phyloP scores from a whole-genome alignment of 2,329 filamentous ascomycete species.

The Aspergillus oerlinghausenensis region DNA sequence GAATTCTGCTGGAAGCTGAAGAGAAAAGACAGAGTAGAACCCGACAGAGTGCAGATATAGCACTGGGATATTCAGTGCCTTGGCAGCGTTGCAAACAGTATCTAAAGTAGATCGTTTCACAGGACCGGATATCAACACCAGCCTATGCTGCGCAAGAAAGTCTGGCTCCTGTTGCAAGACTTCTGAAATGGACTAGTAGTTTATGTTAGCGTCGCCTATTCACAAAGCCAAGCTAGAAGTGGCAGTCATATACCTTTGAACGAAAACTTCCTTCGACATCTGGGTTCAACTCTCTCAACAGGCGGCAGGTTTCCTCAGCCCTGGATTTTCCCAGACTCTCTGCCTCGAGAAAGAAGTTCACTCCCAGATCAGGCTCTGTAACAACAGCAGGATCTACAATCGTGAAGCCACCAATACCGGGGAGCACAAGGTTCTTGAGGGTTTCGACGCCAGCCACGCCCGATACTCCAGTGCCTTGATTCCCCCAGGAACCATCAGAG shows the following conservation, averaged over 20 bases:
- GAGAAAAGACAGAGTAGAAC: conserved; percentile 86
- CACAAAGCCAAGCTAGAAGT: background rate
- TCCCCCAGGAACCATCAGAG: conserved; percentile 46
- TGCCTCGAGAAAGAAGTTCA: conserved; percentile 95
- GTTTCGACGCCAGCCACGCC: conserved; percentile 86
- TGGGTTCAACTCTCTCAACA: conserved; percentile 84
- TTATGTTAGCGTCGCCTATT: conserved; percentile 5
- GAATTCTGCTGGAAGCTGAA: conserved; percentile 71
- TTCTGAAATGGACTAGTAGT: conserved; percentile 32
- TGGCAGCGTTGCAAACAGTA: conserved; percentile 48
- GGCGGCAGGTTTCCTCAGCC: conserved; percentile 69
- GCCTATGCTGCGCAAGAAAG: conserved; percentile 48
- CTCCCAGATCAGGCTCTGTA: conserved; percentile 76
- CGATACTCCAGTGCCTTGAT: conserved; percentile 49
- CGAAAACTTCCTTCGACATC: conserved; percentile 77
- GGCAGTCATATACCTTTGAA: conserved; percentile 44
- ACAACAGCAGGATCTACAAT: conserved; percentile 79
- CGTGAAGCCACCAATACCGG: conserved; percentile 85
- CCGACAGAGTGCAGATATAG: conserved; percentile 84
- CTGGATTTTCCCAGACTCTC: conserved; percentile 69
- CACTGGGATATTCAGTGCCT: conserved; percentile 62
- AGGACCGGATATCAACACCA: conserved; percentile 59
- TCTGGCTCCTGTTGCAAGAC: conserved; percentile 33
- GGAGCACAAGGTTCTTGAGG: conserved; percentile 94
- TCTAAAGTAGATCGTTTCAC: conserved; percentile 50